These are phyloP conservation scores for Rhizoclosmatium sp. DNA, from an alignment of 192 early-diverging fungal genomes.

Conservation along the genomic window DNA sequence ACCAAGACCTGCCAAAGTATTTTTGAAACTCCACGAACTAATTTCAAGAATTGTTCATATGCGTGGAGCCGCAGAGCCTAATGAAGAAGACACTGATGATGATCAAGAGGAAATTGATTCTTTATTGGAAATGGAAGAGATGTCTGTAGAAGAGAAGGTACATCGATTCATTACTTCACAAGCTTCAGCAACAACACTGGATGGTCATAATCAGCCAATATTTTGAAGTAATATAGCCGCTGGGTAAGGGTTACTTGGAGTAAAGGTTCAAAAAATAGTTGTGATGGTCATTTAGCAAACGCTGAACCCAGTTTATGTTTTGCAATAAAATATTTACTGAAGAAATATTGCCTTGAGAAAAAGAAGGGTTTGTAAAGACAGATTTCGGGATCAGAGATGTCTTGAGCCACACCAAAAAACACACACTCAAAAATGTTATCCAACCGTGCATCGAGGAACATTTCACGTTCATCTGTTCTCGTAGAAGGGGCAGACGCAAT, in stretches of 20 bases:
- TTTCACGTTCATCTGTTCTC: neutral
- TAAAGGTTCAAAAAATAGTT: too few relatives aligned
- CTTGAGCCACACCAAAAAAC: too few relatives aligned
- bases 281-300: too few relatives aligned
- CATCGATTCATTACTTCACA: neutral
- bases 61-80: neutral
- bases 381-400: too few relatives aligned
- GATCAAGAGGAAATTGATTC: slow-evolving; percentile 1
- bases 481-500: neutral
- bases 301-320: too few relatives aligned
- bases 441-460: neutral
- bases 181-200: neutral
- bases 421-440: neutral
- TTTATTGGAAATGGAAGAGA: neutral
- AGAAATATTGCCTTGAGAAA: too few relatives aligned
- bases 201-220: neutral
- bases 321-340: too few relatives aligned
- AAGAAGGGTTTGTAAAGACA: too few relatives aligned
- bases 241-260: too few relatives aligned
- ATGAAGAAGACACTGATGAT: neutral
- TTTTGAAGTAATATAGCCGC: too few relatives aligned
- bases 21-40: neutral
- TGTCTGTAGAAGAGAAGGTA: neutral
- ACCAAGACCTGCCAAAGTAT: neutral
- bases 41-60: slow-evolving; percentile 6